A percentile compares a stretch with the other conserved stretches of the same genome.
Evolutionary conservation across 2,329 filamentous ascomycete genomes (phyloP).

Genomic region (Fusarium subglutinans): DNA sequence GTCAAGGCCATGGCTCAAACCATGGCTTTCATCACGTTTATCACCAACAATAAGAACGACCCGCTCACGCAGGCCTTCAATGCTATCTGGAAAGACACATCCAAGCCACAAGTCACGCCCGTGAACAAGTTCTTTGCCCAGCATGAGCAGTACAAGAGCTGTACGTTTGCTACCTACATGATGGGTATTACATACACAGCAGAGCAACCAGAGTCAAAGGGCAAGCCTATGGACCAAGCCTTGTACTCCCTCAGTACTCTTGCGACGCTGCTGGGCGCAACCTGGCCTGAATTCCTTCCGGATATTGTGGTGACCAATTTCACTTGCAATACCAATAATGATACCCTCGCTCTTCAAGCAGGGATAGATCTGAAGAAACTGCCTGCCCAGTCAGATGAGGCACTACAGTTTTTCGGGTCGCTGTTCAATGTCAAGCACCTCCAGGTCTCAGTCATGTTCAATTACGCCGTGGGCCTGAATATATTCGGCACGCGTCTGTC

Average conservation of each 20-base stretch:
- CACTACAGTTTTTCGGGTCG: neutral
- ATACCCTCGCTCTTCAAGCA: neutral
- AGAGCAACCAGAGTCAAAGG: neutral
- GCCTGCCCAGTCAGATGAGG: neutral
- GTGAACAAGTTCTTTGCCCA: neutral
- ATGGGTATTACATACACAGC: slow-evolving; percentile 1
- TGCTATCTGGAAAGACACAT: neutral
- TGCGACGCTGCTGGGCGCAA: neutral
- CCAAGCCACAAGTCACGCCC: neutral
- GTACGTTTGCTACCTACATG: neutral
- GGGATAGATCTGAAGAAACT: neutral
- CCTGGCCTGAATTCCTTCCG: neutral
- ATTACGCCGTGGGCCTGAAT: neutral
- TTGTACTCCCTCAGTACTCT: neutral
- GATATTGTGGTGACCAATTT: slow-evolving; percentile 3
- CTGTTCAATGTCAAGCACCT: neutral
- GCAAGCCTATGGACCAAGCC: neutral
- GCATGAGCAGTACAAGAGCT: neutral
- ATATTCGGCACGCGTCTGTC: neutral
- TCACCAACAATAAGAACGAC: neutral
- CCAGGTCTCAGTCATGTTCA: neutral
- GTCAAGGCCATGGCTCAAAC: neutral
- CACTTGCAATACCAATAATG: neutral
- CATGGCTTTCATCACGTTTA: neutral
- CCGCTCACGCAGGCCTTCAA: neutral